Base-by-base conservation (phyloP, 2,329 filamentous ascomycete species). In the Orbilia quercus region DNA sequence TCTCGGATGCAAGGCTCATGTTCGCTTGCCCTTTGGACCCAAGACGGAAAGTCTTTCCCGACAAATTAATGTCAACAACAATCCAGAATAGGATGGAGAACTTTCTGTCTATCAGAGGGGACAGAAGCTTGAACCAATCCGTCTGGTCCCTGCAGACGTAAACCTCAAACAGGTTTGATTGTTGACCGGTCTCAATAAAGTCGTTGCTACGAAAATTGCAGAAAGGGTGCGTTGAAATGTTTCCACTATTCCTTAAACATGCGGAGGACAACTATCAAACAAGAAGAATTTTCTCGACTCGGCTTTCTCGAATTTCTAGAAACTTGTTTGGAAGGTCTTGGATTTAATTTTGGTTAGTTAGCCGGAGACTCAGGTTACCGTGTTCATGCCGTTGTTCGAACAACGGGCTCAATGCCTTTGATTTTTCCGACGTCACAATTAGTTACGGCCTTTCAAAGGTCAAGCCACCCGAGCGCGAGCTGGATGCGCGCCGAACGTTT, bases 121-220 rank as follows among this genome's bases (percentile, higher is more conserved):
- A 40, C 53, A 42, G 53, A 28, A 16, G 25, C 55, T 48, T 59
- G 14, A 38, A 59, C 22, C 25, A 67, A 50, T 31, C 36, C 36
- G 40, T 40, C 23, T 20, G 38, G 62, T 31, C 50, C 51, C 44
- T 59, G 63, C 63, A 67, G 48, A 69, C 48, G 55, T 69, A 54
- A 69, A 60, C 55, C 50, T 69, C 64, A 69, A 69, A 69, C 64
- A 22, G 16, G 64, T 69, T 69, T 69, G 64, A 69, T 54, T 16
- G 14, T 69, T 40, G 53, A 53, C 50, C 62, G 53, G n/a, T 58
- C 51, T 44, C 59, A 54, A 28, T 23, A 16, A 38, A 22, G 58
- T 28, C 38, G 44, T 38, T 38, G 48, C 40, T 65, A 48, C 60
- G 60, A 48, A n/a, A 58, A 51, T 66, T 58, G 57, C 62, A 66